Percentiles rank a stretch among this genome's conserved stretches.
Conservation (phyloP, 495 filamentous ascomycete species). For the Daldinia loculata region DNA sequence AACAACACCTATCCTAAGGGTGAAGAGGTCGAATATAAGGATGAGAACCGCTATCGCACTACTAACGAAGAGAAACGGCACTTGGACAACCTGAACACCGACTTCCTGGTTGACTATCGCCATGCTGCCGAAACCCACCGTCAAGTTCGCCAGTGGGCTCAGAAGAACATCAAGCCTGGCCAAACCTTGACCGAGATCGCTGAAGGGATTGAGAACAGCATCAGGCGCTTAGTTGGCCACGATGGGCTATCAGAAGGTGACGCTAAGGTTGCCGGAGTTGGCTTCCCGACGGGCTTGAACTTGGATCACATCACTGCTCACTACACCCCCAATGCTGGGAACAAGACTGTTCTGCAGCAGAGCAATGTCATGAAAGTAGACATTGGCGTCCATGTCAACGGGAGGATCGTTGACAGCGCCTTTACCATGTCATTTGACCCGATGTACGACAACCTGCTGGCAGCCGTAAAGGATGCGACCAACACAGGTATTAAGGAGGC, state of each 20-base stretch:
- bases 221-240: constrained; percentile 81
- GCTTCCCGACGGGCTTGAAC: constrained; percentile 86
- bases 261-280: constrained; percentile 80
- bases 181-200: constrained; percentile 82
- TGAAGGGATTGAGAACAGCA: constrained; percentile 84
- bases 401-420: constrained; percentile 89
- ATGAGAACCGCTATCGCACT: constrained; percentile 83
- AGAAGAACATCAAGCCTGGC: constrained; percentile 83
- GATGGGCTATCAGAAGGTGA: constrained; percentile 82
- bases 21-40: constrained; percentile 77
- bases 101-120: constrained; percentile 87
- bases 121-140: constrained; percentile 88
- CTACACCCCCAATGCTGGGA: constrained; percentile 91
- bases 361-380: constrained; percentile 94
- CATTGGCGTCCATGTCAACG: constrained; percentile 90
- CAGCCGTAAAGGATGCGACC: constrained; percentile 84
- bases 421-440: constrained; percentile 91
- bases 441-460: constrained; percentile 82
- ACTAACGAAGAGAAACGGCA: constrained; percentile 90
- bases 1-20: constrained; percentile 78
- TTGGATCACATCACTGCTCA: constrained; percentile 90
- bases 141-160: constrained; percentile 84
- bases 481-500: constrained; percentile 87
- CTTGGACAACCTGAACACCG: constrained; percentile 81
- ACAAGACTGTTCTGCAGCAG: constrained; percentile 80